Evolutionary conservation across 257 asterid species (phyloP).

Genomic region (Petunia secreta): DNA sequence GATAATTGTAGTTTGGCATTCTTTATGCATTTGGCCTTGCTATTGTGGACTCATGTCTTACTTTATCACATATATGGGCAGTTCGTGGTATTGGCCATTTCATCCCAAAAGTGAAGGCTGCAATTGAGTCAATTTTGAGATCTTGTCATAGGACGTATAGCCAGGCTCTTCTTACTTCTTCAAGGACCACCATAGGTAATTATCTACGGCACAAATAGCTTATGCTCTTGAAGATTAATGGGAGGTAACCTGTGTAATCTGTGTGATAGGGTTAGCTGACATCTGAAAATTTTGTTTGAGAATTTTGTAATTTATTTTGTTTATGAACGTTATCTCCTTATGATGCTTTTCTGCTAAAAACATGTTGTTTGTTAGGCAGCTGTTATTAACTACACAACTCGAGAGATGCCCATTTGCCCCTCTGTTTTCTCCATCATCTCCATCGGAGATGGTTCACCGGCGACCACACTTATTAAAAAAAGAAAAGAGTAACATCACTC

Average conservation of each 20-base stretch:
- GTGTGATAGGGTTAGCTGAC: conserved; percentile 13
- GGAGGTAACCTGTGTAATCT: neutral
- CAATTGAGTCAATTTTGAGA: conserved; percentile 89
- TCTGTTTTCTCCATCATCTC: too few relatives aligned
- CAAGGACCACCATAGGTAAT: conserved; percentile 92
- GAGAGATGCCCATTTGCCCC: neutral
- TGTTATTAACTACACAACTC: neutral
- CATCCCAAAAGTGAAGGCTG: conserved; percentile 96
- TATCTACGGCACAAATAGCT: conserved; percentile 33
- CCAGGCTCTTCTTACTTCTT: conserved; percentile 96
- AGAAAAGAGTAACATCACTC: too few relatives aligned
- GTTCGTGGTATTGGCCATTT: conserved; percentile 95
- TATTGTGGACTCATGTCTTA: conserved; percentile 25
- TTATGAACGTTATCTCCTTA: neutral
- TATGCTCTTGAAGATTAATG: conserved; percentile 15
- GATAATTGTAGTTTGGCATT: conserved; percentile 33
- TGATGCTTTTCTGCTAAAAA: neutral
- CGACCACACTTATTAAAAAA: too few relatives aligned
- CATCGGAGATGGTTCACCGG: too few relatives aligned
- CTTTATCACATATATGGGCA: conserved; percentile 45
- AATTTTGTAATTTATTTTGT: conserved; percentile 18
- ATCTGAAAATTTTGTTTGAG: conserved; percentile 8
- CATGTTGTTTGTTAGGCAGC: neutral
- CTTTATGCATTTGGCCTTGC: conserved; percentile 24
- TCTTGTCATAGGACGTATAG: conserved; percentile 85